Percentiles rank a stretch among this genome's conserved stretches.
These are phyloP conservation scores for Aspergillus avenaceus DNA, from an alignment of 495 filamentous ascomycete genomes.

Conservation along the genomic window DNA sequence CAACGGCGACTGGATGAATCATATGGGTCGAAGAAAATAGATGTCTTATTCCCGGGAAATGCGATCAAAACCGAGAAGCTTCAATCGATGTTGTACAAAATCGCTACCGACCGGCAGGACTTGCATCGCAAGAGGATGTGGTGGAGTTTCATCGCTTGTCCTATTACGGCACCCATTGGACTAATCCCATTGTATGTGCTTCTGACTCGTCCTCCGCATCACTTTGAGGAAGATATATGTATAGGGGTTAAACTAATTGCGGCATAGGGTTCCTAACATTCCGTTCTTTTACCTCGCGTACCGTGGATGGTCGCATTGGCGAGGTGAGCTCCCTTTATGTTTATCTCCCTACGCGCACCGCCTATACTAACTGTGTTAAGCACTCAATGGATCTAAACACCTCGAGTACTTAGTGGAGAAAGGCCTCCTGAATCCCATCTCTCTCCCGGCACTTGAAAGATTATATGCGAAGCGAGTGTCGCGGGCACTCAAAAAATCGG, in stretches of 20 bases:
- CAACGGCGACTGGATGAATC: constrained; percentile 58
- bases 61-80: constrained; percentile 62
- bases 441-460: constrained; percentile 63
- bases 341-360: constrained; percentile 1
- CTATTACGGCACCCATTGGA: constrained; percentile 75
- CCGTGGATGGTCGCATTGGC: constrained; percentile 68
- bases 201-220: neutral
- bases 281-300: constrained; percentile 96
- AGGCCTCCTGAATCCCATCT: constrained; percentile 57
- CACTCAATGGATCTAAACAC: constrained; percentile 79
- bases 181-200: constrained; percentile 75
- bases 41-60: constrained; percentile 72
- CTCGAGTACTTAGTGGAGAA: constrained; percentile 74
- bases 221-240: neutral
- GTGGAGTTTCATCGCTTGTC: constrained; percentile 78
- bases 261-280: constrained; percentile 77
- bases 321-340: constrained; percentile 38
- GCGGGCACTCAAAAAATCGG: constrained; percentile 16
- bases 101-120: constrained; percentile 73
- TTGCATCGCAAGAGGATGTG: constrained; percentile 72
- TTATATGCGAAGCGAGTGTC: constrained; percentile 58
- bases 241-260: neutral
- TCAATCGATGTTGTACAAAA: constrained; percentile 51
- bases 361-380: constrained; percentile 26
- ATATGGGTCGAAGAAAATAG: constrained; percentile 61